phyloP scores from a whole-genome alignment of 148 eudicot genomes.

The Silene uniflora region DNA sequence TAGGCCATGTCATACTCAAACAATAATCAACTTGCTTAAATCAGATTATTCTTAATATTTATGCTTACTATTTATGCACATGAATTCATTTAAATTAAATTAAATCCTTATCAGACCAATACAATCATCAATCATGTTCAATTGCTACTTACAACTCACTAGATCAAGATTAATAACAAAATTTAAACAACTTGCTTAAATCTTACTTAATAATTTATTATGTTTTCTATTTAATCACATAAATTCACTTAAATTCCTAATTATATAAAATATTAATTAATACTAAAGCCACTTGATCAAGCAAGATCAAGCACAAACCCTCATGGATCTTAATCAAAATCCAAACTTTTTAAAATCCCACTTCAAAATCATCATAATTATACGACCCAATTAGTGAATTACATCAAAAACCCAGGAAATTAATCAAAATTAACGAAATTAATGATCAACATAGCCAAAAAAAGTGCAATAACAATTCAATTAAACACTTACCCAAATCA shows the following conservation, averaged over 20 bases:
- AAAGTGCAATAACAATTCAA: background rate
- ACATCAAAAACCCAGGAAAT: background rate
- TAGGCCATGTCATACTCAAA: background rate
- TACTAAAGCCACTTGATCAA: slow-evolving; percentile 7
- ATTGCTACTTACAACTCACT: slow-evolving; percentile 5
- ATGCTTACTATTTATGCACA: too few relatives aligned
- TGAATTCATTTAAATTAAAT: background rate
- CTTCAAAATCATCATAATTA: background rate
- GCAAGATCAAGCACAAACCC: slow-evolving; percentile 1
- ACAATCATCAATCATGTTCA: background rate
- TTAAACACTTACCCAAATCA: slow-evolving; percentile 13
- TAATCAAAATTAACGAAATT: background rate
- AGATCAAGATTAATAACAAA: slow-evolving; percentile 10
- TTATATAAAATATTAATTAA: background rate
- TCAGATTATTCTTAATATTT: background rate
- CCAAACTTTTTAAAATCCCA: slow-evolving; percentile 3
- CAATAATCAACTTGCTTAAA: background rate
- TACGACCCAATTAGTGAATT: background rate
- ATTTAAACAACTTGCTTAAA: background rate
- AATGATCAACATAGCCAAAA: background rate
- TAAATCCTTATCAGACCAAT: background rate
- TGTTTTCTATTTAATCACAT: background rate
- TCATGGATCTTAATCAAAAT: slow-evolving; percentile 1
- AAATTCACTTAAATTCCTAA: background rate
- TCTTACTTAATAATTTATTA: background rate